Conservation (phyloP, 2,329 filamentous ascomycete species). For the Microcyclosporella mali region DNA sequence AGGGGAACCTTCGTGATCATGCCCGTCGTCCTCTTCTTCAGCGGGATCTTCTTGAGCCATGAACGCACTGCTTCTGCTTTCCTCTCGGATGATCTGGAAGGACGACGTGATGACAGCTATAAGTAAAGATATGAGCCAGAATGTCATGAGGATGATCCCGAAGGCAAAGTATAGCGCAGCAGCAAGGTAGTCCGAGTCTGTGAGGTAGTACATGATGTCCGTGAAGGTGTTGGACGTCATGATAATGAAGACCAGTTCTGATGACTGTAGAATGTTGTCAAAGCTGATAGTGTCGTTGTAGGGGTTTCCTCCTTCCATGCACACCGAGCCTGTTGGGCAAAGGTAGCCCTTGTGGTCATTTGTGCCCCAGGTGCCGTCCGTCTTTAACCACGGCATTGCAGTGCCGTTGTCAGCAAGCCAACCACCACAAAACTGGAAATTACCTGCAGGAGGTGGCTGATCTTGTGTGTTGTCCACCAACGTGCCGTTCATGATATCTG, state of each 20-base stretch:
- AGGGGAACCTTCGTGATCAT: not conserved
- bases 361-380: conserved; percentile 48
- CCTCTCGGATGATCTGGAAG: conserved; percentile 95
- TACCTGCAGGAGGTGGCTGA: conserved; percentile 38
- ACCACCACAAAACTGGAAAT: conserved; percentile 78
- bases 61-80: conserved; percentile 90
- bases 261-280: conserved; percentile 85
- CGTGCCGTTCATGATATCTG: conserved; percentile 36
- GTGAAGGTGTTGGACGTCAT: conserved; percentile 98
- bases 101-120: conserved; percentile 98
- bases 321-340: conserved; percentile 77
- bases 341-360: conserved; percentile 71
- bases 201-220: conserved; percentile 89
- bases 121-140: conserved; percentile 91
- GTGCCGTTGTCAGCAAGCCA: conserved; percentile 56
- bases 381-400: conserved; percentile 61
- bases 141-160: conserved; percentile 81
- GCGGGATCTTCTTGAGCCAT: conserved; percentile 58
- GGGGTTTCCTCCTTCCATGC: conserved; percentile 72
- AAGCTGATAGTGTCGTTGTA: conserved; percentile 85
- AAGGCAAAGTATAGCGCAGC: conserved; percentile 69
- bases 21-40: conserved; percentile 20
- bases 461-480: conserved; percentile 22
- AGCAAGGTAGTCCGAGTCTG: conserved; percentile 82
- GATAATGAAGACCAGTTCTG: conserved; percentile 93